These are phyloP conservation scores for Solanum verrucosum DNA, from an alignment of 257 asterid genomes.

Conservation along the genomic window DNA sequence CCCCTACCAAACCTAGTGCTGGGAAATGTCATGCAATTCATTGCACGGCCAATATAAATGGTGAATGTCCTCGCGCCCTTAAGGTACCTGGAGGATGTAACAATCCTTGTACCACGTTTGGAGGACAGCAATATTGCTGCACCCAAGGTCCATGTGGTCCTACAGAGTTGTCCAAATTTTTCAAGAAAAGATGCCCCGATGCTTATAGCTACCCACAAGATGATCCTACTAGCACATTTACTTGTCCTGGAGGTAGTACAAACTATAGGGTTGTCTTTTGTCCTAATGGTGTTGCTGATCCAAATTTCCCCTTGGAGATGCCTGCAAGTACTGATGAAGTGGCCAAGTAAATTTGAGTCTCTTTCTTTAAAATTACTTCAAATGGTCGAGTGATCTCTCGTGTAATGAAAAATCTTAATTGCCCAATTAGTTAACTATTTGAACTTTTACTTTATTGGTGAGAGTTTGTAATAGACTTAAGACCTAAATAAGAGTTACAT, in stretches of 20 bases:
- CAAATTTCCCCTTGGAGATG: neutral
- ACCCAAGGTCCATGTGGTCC: constrained; percentile 53
- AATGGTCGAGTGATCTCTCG: neutral
- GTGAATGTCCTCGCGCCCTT: constrained; percentile 45
- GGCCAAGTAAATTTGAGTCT: neutral
- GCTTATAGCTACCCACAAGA: constrained; percentile 49
- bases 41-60: constrained; percentile 47
- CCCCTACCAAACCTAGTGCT: neutral
- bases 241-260: constrained; percentile 31
- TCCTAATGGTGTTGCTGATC: constrained; percentile 14
- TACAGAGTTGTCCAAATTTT: constrained; percentile 38
- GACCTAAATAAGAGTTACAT: neutral
- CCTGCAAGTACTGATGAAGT: neutral
- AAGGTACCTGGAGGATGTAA: constrained; percentile 63
- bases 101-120: constrained; percentile 62
- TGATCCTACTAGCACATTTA: constrained; percentile 44
- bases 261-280: constrained; percentile 43
- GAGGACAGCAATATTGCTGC: constrained; percentile 59
- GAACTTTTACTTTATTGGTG: neutral
- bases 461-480: neutral
- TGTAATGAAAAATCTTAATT: neutral
- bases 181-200: constrained; percentile 45
- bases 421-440: neutral
- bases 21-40: constrained; percentile 19
- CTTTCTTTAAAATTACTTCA: neutral